Evolutionary conservation across 257 asterid genomes (phyloP).

Genomic region (Nicotiana noctiflora): DNA sequence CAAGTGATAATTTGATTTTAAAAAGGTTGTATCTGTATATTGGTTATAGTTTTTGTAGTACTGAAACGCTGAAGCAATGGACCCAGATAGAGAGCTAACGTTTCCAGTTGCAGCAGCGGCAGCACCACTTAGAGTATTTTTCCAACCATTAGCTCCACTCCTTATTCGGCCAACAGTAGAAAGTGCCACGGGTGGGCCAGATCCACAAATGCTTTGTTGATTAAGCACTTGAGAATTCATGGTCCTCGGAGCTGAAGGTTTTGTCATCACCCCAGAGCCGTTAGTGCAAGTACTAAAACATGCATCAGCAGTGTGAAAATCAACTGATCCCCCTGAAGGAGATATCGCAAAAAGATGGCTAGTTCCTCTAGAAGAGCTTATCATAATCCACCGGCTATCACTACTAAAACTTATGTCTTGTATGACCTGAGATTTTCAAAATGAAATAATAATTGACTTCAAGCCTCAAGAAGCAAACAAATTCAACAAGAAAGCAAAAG

Average conservation of each 20-base stretch:
- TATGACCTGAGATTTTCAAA: conserved; percentile 55
- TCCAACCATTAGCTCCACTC: conserved; percentile 64
- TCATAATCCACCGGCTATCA: conserved; percentile 60
- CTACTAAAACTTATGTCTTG: conserved; percentile 88
- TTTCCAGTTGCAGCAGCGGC: conserved; percentile 82
- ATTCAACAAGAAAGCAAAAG: background rate
- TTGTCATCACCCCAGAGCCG: conserved; percentile 17
- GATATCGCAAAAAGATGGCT: conserved; percentile 82
- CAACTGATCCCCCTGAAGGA: conserved; percentile 41
- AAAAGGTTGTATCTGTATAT: conserved; percentile 26
- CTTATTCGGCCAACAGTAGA: conserved; percentile 59
- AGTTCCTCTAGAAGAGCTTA: conserved; percentile 75
- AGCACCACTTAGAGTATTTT: conserved; percentile 63
- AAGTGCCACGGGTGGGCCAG: conserved; percentile 41
- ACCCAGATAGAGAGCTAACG: conserved; percentile 44
- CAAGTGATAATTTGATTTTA: conserved; percentile 44
- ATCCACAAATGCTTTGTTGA: conserved; percentile 38
- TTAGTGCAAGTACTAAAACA: conserved; percentile 26
- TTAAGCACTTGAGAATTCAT: conserved; percentile 41
- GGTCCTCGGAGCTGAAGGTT: conserved; percentile 27
- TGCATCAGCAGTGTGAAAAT: conserved; percentile 24
- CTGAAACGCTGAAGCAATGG: conserved; percentile 61
- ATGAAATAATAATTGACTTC: conserved; percentile 1
- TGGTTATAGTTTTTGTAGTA: conserved; percentile 35
- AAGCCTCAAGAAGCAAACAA: background rate